Evolutionary conservation across 805 yeast genomes (phyloP), one percentile per base, ranked within the genome.

Genomic region (Kurtzmaniella cleridarum): DNA sequence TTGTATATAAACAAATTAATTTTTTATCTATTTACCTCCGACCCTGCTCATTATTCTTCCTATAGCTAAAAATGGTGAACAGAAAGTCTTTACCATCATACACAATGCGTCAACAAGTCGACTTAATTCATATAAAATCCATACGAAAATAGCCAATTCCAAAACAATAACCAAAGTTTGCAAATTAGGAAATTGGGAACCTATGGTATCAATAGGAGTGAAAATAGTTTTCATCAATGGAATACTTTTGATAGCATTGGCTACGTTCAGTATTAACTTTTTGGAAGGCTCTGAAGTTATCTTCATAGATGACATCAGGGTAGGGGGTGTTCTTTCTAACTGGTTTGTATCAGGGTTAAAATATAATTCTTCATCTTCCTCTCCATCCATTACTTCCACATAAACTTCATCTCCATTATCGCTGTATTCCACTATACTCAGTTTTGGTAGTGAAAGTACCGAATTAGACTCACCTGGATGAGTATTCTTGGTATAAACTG

Each of bases 11-110:
- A n/a, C n/a, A n/a, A n/a, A n/a, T n/a, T n/a, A n/a, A n/a, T n/a
- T n/a, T n/a, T n/a, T n/a, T n/a, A n/a, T 20, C 24, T 20, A 20
- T 20, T 20, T 20, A 20, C 24, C 24, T 20, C 24, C 24, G 15
- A 68, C 59, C 38, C 68, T 53, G 48, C 67, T 68, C 71, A 68
- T 62, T 41, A 68, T 58, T 40, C 62, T 44, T 3, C 73, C 73
- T 47, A 68, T 50, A 10, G 73, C 73, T 15, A 68, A 66, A 66
- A 68, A 65, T 7, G 73, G 73, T 8, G 71, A 71, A 55, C 73
- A 68, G 7, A 68, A 52, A 1, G 73, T 72, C 43, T 63, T 63
- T 17, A 68, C 62, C 55, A 65, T 66, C 69, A 64, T 64, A 46
- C 73, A 67, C 18, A 68, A 43, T 1, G 73, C 73, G 47, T 67